These are phyloP conservation scores for Solanum tarijense DNA, from an alignment of 257 asterid genomes.

Conservation along the genomic window DNA sequence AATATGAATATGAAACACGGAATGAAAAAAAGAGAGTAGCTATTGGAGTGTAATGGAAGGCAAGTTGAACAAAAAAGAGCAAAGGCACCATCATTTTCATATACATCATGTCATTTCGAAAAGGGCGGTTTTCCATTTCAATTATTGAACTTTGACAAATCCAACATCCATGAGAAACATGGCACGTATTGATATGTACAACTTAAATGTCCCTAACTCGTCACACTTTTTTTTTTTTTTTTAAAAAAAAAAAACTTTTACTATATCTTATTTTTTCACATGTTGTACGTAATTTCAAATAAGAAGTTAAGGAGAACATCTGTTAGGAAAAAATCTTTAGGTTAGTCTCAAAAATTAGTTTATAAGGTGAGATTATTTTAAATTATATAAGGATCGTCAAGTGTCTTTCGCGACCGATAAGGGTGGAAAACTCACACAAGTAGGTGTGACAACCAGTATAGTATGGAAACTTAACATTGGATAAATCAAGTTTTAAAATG, in stretches of 20 bases:
- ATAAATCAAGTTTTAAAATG: neutral
- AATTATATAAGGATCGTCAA: neutral
- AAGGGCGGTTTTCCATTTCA: conserved; percentile 1
- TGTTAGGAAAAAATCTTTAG: neutral
- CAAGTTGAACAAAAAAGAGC: neutral
- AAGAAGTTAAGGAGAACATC: neutral
- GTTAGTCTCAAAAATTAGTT: neutral
- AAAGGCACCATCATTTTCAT: neutral
- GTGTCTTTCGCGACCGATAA: neutral
- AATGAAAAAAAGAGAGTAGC: neutral
- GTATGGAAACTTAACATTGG: neutral
- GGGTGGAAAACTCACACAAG: neutral
- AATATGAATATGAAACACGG: neutral
- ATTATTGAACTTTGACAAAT: neutral
- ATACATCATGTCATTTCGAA: neutral
- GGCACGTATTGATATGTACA: neutral
- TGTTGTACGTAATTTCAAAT: neutral
- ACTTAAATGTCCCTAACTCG: neutral
- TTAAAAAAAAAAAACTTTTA: too few relatives aligned
- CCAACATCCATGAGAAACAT: neutral
- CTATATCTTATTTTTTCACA: neutral
- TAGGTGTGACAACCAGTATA: neutral
- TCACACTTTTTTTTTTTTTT: too few relatives aligned
- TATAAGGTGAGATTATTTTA: neutral
- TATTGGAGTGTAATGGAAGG: neutral